Conservation (phyloP, 768 basidiomycete genomes). For the Asterophora lycoperdoides region DNA sequence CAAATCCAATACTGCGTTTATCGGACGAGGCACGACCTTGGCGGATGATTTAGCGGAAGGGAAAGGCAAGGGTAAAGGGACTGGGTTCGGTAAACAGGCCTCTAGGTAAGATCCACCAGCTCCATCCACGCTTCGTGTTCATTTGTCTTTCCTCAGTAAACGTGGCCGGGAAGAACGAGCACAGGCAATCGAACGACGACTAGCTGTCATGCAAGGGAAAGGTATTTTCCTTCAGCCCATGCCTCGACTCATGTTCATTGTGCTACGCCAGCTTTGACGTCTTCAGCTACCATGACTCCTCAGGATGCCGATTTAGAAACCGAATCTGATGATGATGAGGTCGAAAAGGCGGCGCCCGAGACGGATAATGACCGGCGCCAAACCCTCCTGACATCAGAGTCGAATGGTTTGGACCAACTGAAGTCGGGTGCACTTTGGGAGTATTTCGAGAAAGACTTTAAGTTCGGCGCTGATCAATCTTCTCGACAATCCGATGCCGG, state of each 20-base stretch:
- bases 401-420: slow-evolving; percentile 40
- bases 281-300: slow-evolving; percentile 3
- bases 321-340: slow-evolving; percentile 23
- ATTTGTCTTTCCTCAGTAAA: slow-evolving; percentile 44
- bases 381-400: slow-evolving; percentile 44
- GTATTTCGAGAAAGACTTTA: slow-evolving; percentile 49
- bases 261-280: not conserved
- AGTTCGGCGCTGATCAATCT: slow-evolving; percentile 27
- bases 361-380: slow-evolving; percentile 47
- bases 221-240: slow-evolving; percentile 17
- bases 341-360: slow-evolving; percentile 34
- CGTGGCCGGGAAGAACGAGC: slow-evolving; percentile 78
- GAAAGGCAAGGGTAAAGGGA: slow-evolving; percentile 38
- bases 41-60: slow-evolving; percentile 36
- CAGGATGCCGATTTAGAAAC: slow-evolving; percentile 24
- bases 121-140: not conserved
- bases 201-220: slow-evolving; percentile 37
- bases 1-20: slow-evolving; percentile 55
- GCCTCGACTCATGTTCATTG: not conserved
- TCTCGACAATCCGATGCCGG: slow-evolving; percentile 15
- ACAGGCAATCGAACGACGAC: slow-evolving; percentile 62
- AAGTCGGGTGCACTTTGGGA: slow-evolving; percentile 36
- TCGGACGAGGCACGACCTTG: slow-evolving; percentile 51
- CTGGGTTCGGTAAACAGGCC: slow-evolving; percentile 70
- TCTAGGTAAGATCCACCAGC: slow-evolving; percentile 1